Evolutionary conservation across 2,329 filamentous ascomycete genomes (phyloP), one percentile per base, ranked within the genome.

Genomic region (Simplicillium aogashimaense): DNA sequence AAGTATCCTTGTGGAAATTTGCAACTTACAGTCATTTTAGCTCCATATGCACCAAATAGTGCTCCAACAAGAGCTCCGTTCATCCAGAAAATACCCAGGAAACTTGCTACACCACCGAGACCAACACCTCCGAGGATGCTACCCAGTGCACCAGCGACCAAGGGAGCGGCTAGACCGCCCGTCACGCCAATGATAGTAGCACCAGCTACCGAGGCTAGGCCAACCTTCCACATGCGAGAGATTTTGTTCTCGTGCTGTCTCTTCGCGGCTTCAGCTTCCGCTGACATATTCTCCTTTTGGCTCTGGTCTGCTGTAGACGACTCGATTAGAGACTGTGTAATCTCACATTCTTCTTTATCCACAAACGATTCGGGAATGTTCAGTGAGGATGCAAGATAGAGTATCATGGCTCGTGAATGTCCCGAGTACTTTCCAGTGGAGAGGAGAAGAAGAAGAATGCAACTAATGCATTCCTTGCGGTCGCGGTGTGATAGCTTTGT

Each of bases 101-200:
- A 94, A 33, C 83, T 86, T 3, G 86, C 88, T 3, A 92, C 84
- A 1, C 86, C 86, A 16, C 87, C 89, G 1, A 95, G 67, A 0
- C 89, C 89, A 2, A 95, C 72, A 1, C 85, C 85, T 12, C 87
- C 86, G 76, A 95, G 86, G 2, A 95, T 70, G 1, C 82, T 81
- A 3, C 88, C 88, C 12, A 95, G 72, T 0, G 87, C 87, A 4
- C 87, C 88, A 4, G 89, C 89, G 12, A 95, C 82, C 0, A 94
- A 68, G 0, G 89, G 89, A 1, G 89, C 88, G 1, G 89, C 89
- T n/a, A 95, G 69, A 2, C 89, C 89, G 14, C 89, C 89, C 0
- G 88, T 95, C 3, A 95, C 76, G 6, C 89, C 89, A n/a, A 95
- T 89, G 2, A 95, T 67, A 0, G 85, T 86, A 2, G 90, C 90